Base-by-base conservation (phyloP, 306 rosid species). In the Dryas octopetala region DNA sequence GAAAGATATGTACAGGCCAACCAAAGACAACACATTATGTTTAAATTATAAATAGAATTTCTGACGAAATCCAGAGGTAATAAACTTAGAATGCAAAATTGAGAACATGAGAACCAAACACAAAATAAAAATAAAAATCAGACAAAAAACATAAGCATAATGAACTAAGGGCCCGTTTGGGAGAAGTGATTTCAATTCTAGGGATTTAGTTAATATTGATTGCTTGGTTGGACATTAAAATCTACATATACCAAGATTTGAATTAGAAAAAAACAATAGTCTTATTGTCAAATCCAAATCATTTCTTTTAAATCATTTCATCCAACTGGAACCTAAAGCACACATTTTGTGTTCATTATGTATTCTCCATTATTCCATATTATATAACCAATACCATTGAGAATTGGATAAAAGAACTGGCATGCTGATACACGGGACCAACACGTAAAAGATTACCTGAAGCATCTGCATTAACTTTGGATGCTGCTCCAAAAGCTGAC, bases 381-480 rank as follows among this genome's bases (percentile, higher is more conserved):
- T 13, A 2, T 28, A 32, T 23, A 62, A 6, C 15, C 5, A 48
- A 49, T 7, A 67, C 45, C 12, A 26, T 67, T 44, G 13, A 44
- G 19, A n/a, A 64, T 11, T 43, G 23, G 51, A n/a, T 6, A 64
- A 17, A 47, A 61, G 45, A 61, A 66, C 6, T 55, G n/a, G 54
- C 19, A 58, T 32, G 9, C 49, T n/a, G 7, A 51, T 61, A 14
- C 59, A 41, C 70, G 71, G 68, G 19, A 5, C 59, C 12, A 57
- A 17, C 7, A 3, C 7, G 12, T 16, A 53, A 44, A 72, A 7
- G 63, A 79, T 70, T 64, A 95, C 99, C 99, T 95, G 96, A 84
- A 95, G 97, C 99, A 95, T 85, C 92, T 92, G 97, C 99, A 92
- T 89, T 82, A 95, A 85, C 80, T 92, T 95, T 10, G 97, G 99